Percentiles rank a stretch among this genome's conserved stretches.
phyloP scores from a whole-genome alignment of 2,329 filamentous ascomycete genomes.

The Cladosporium sp. region DNA sequence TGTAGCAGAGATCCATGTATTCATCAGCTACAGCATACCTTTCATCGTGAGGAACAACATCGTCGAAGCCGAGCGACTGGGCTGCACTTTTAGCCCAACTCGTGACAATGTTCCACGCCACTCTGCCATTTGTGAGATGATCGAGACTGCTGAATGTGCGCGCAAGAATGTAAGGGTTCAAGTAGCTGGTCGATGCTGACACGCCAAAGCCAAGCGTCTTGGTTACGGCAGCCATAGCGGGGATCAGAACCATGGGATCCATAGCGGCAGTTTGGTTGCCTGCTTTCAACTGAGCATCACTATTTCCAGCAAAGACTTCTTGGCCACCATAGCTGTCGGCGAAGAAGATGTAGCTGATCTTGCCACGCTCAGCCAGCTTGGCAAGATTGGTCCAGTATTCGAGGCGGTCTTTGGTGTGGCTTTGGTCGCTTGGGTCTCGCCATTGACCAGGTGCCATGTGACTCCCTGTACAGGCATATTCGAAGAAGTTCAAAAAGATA shows the following conservation, averaged over 20 bases:
- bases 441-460: slow-evolving; percentile 56
- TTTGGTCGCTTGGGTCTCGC: slow-evolving; percentile 61
- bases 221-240: slow-evolving; percentile 44
- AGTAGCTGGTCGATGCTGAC: slow-evolving; percentile 35
- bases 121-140: slow-evolving; percentile 34
- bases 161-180: slow-evolving; percentile 33
- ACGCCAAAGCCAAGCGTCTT: slow-evolving; percentile 40
- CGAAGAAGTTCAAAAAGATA: background rate
- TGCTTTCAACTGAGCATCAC: slow-evolving; percentile 50
- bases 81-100: slow-evolving; percentile 46
- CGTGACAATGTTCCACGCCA: slow-evolving; percentile 50
- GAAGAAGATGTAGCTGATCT: slow-evolving; percentile 50
- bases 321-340: slow-evolving; percentile 48
- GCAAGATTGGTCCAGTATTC: slow-evolving; percentile 47
- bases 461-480: slow-evolving; percentile 27
- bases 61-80: slow-evolving; percentile 42
- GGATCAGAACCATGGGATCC: slow-evolving; percentile 41
- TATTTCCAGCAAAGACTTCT: slow-evolving; percentile 46
- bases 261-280: slow-evolving; percentile 67
- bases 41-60: slow-evolving; percentile 47
- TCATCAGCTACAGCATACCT: slow-evolving; percentile 47
- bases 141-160: slow-evolving; percentile 34
- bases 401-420: slow-evolving; percentile 37
- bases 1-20: slow-evolving; percentile 33
- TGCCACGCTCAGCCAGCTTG: slow-evolving; percentile 44